Base-by-base conservation (phyloP, 192 early-diverging fungal species). In the Chytriomyces sp. region DNA sequence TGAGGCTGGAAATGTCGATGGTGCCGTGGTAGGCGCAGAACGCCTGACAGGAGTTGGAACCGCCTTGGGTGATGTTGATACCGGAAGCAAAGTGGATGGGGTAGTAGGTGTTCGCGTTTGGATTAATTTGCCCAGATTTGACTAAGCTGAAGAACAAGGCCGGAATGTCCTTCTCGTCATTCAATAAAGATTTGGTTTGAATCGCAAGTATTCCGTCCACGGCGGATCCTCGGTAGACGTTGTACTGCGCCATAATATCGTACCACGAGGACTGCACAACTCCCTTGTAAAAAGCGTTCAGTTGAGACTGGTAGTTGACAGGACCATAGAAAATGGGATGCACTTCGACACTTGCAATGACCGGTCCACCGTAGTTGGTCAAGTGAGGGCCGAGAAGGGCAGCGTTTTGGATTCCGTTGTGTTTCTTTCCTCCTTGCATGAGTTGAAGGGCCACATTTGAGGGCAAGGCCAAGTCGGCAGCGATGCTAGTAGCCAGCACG, bases 101-200 rank as follows among this genome's bases (percentile, higher is more conserved):
- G 52, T 59, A 77, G 64, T 77, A 77, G 0, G 64, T 57, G 44
- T 77, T 77, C 19, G 62, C 64, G n/a, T 39, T 69, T 53, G 76
- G 76, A 5, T 22, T 52, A 32, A 66, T 66, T 6, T 5, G 6
- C 25, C 64, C 64, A 22, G 40, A 38, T 34, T 66, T 12, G 19
- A 66, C 57, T 12, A 58, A 25, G 28, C 28, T 58, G 10, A 22
- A 8, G 57, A 58, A 30, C 10, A 22, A 58, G 57, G 14, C 10
- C 44, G 12, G 44, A 10, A 49, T n/a, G n/a, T 49, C n/a, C 44
- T n/a, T n/a, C n/a, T n/a, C n/a, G n/a, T n/a, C n/a, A n/a, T n/a
- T n/a, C n/a, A n/a, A n/a, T n/a, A 72, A 2, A 61, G 56, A 26
- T 34, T 6, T 12, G 40, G 5, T 19, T 5, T 10, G 61, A 37